Evolutionary conservation across 2,329 filamentous ascomycete genomes (phyloP).

Genomic region (Aspergillus sergii): DNA sequence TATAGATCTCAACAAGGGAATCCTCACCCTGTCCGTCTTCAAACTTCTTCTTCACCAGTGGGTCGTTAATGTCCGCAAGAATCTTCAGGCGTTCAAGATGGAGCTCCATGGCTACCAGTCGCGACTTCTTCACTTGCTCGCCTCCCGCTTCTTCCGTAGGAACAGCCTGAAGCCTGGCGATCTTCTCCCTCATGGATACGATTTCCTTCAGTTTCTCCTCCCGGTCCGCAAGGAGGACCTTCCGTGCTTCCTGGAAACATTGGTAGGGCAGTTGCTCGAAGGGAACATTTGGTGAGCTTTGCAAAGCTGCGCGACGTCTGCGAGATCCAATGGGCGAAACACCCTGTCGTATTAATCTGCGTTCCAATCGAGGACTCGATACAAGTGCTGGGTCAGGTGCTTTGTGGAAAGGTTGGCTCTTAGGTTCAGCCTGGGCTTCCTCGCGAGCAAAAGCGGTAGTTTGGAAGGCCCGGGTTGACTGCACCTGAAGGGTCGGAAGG

Average conservation of each 20-base stretch:
- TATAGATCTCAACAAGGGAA: neutral
- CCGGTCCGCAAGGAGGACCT: conserved; percentile 77
- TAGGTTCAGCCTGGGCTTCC: conserved; percentile 46
- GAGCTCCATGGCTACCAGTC: conserved; percentile 69
- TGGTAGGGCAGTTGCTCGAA: conserved; percentile 96
- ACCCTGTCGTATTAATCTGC: conserved; percentile 67
- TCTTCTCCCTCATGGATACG: conserved; percentile 65
- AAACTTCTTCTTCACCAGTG: conserved; percentile 86
- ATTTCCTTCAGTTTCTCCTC: conserved; percentile 79
- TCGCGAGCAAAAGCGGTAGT: conserved; percentile 47
- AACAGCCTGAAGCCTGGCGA: conserved; percentile 66
- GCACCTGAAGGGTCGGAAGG: conserved; percentile 36
- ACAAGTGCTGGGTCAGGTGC: conserved; percentile 68
- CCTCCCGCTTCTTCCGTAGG: conserved; percentile 64
- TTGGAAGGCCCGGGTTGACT: conserved; percentile 52
- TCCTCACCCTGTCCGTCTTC: conserved; percentile 80
- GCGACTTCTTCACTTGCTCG: conserved; percentile 65
- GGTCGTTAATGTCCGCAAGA: conserved; percentile 91
- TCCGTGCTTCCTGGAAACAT: conserved; percentile 94
- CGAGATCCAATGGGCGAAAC: conserved; percentile 78
- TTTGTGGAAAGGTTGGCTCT: conserved; percentile 45
- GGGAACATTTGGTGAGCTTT: conserved; percentile 67
- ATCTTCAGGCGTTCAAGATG: conserved; percentile 82
- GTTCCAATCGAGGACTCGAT: conserved; percentile 64
- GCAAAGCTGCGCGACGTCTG: conserved; percentile 75